phyloP scores from a whole-genome alignment of 352 stramenopile species.

The Pythium rishiriense region DNA sequence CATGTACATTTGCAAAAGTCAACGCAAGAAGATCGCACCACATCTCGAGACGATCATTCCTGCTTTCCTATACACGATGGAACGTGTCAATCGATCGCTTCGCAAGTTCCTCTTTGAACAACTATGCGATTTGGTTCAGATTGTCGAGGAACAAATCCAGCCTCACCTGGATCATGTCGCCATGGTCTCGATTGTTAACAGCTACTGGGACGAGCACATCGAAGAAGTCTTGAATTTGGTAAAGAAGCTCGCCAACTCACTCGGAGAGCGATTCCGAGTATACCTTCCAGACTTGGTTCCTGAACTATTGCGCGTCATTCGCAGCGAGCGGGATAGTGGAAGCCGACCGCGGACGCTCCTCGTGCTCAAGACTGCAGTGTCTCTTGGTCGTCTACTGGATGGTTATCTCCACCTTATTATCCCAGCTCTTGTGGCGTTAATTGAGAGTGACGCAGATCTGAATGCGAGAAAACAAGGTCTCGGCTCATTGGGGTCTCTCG shows the following conservation, averaged over 20 bases:
- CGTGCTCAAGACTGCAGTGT: constrained; percentile 79
- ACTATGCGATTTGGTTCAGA: constrained; percentile 94
- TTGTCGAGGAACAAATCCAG: constrained; percentile 97
- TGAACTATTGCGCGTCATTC: constrained; percentile 86
- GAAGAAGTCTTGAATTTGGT: constrained; percentile 97
- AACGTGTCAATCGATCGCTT: constrained; percentile 81
- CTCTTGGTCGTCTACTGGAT: constrained; percentile 71
- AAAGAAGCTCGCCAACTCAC: constrained; percentile 88
- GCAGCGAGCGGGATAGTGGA: constrained; percentile 68
- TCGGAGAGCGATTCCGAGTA: constrained; percentile 86
- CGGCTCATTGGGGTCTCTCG: constrained; percentile 76
- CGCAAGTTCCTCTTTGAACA: constrained; percentile 97
- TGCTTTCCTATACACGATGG: constrained; percentile 95
- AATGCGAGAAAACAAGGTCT: constrained; percentile 82
- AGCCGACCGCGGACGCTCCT: constrained; percentile 71
- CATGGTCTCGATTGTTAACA: constrained; percentile 80
- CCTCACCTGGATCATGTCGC: constrained; percentile 83
- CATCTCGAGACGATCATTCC: constrained; percentile 98
- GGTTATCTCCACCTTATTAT: constrained; percentile 88
- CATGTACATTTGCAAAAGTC: constrained; percentile 98
- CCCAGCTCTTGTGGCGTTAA: constrained; percentile 76
- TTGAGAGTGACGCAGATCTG: constrained; percentile 81
- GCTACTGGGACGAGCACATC: constrained; percentile 92
- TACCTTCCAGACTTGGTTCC: constrained; percentile 89
- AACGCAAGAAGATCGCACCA: constrained; percentile 92